A percentile compares a stretch with the other conserved stretches of the same genome.
Conservation (phyloP, 1,284 basidiomycete species). For the Neotropicomus parvogracilis region DNA sequence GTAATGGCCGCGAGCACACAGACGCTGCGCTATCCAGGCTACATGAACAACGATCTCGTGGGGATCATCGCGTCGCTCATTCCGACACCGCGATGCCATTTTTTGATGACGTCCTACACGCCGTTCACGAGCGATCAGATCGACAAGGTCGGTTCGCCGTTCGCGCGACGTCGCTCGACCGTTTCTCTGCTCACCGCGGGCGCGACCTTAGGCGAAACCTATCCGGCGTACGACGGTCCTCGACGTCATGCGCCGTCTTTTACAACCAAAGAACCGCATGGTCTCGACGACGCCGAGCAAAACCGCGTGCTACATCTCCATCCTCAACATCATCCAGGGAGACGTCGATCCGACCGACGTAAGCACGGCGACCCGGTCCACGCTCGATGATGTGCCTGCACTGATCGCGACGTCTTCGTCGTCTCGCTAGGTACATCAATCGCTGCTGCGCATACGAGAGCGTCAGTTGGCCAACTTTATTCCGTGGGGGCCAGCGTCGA, state of each 20-base stretch:
- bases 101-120: slow-evolving; percentile 99
- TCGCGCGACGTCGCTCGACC: background rate
- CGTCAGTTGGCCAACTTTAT: slow-evolving; percentile 97
- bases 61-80: slow-evolving; percentile 97
- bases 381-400: background rate
- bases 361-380: slow-evolving; percentile 22
- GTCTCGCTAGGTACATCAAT: slow-evolving; percentile 82
- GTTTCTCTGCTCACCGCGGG: background rate
- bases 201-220: slow-evolving; percentile 63
- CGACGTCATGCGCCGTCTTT: slow-evolving; percentile 96
- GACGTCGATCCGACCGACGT: slow-evolving; percentile 98
- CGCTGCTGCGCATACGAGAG: slow-evolving; percentile 92
- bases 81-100: slow-evolving; percentile 98
- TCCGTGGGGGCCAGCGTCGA: slow-evolving; percentile 98
- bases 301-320: slow-evolving; percentile 94
- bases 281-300: slow-evolving; percentile 93
- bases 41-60: slow-evolving; percentile 99
- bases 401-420: slow-evolving; percentile 7
- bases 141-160: slow-evolving; percentile 64
- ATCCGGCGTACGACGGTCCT: slow-evolving; percentile 93
- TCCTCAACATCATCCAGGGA: slow-evolving; percentile 97
- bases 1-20: slow-evolving; percentile 98
- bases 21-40: slow-evolving; percentile 95
- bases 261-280: slow-evolving; percentile 99
- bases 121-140: slow-evolving; percentile 97